phyloP scores from a whole-genome alignment of 2,329 filamentous ascomycete genomes.

The Aspergillus niger region DNA sequence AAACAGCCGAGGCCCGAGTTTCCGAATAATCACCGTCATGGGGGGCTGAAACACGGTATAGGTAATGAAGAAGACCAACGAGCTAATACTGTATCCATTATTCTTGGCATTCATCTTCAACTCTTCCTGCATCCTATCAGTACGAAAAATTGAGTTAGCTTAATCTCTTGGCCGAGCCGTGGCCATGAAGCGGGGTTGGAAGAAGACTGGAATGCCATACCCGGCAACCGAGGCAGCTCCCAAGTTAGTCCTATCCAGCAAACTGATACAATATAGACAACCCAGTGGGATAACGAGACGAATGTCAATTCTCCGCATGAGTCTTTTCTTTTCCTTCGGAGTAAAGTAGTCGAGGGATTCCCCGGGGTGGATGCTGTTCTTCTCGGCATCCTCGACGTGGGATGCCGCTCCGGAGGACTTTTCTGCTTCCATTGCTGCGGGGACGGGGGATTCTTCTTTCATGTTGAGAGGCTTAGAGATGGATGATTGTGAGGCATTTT shows the following conservation, averaged over 20 bases:
- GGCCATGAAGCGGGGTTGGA: neutral
- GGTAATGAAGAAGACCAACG: neutral
- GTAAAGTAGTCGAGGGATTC: neutral
- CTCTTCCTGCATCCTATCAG: constrained; percentile 16
- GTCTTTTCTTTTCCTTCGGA: constrained; percentile 1
- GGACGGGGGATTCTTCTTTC: neutral
- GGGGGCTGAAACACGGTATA: neutral
- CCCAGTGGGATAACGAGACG: constrained; percentile 16
- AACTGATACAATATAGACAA: constrained; percentile 13
- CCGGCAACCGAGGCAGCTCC: constrained; percentile 20
- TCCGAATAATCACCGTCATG: neutral
- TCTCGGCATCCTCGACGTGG: neutral
- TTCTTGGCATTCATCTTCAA: constrained; percentile 20
- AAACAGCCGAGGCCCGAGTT: neutral
- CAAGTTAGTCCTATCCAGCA: constrained; percentile 21
- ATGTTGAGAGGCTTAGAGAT: too few species aligned
- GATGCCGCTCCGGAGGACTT: neutral
- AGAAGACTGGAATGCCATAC: neutral
- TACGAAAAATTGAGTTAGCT: neutral
- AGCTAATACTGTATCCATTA: constrained; percentile 17
- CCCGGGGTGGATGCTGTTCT: neutral
- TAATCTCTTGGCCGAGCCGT: neutral
- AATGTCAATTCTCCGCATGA: constrained; percentile 14
- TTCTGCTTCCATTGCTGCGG: neutral
- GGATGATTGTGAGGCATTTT: too few species aligned